Percentiles rank a stretch among this genome's conserved stretches.
Evolutionary conservation across 106 monocot species (phyloP).

Genomic region (Dioscorea dumetorum): DNA sequence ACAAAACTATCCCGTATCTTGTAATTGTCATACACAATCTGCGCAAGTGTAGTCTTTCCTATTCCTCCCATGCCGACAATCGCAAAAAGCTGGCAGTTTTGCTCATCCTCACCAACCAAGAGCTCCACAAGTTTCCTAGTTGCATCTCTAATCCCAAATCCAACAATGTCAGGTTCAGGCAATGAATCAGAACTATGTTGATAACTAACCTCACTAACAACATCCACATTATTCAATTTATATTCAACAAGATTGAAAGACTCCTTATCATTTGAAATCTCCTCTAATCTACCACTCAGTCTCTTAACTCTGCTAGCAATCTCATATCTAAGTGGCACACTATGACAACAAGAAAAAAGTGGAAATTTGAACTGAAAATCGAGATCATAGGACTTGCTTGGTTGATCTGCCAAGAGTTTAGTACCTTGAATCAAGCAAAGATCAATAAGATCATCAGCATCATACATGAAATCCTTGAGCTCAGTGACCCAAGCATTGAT

Average conservation of each 20-base stretch:
- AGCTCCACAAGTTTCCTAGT: background rate
- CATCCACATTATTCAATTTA: background rate
- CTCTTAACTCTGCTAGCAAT: background rate
- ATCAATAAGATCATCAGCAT: slow-evolving; percentile 15
- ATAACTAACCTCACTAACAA: background rate
- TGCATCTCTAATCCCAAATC: background rate
- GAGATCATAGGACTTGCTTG: no score
- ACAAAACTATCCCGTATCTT: background rate
- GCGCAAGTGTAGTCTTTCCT: slow-evolving; percentile 11
- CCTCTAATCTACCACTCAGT: background rate
- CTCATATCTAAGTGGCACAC: background rate
- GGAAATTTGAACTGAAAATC: no score
- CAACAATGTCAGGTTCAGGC: background rate
- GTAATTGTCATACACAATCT: background rate
- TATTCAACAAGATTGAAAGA: background rate
- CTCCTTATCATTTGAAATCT: background rate
- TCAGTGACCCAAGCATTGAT: background rate
- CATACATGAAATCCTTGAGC: slow-evolving; percentile 18
- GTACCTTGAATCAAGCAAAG: background rate
- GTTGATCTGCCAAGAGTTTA: background rate
- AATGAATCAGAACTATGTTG: background rate
- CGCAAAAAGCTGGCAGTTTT: background rate
- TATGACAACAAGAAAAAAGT: background rate
- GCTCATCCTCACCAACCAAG: background rate
- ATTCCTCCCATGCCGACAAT: slow-evolving; percentile 11